Conservation (phyloP, 192 early-diverging fungal genomes). For the Phycomyces nitens region DNA sequence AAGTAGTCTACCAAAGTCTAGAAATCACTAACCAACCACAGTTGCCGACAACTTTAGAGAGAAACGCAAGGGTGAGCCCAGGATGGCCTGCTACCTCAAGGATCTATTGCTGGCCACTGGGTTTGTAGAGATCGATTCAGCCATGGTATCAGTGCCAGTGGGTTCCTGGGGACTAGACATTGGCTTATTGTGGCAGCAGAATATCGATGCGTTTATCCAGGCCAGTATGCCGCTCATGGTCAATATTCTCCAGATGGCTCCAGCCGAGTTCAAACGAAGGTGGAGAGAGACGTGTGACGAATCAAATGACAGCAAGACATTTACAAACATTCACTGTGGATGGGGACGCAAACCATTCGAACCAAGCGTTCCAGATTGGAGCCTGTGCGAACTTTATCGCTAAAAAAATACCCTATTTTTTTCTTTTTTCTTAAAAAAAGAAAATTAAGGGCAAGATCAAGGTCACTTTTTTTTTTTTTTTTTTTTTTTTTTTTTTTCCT, state of each 20-base stretch:
- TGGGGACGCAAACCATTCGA: conserved; percentile 4
- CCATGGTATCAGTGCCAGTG: conserved; percentile 18
- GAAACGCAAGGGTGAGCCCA: not conserved
- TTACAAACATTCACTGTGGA: conserved; percentile 8
- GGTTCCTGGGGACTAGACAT: conserved; percentile 23
- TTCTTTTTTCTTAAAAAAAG: conserved; percentile 1
- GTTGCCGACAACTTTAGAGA: conserved; percentile 3
- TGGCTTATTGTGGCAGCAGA: conserved; percentile 15
- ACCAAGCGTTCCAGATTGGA: conserved; percentile 4
- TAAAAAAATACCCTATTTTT: not conserved
- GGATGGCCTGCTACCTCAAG: conserved; percentile 11
- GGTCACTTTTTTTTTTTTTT: not conserved
- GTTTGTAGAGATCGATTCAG: not conserved
- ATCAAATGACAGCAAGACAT: not conserved
- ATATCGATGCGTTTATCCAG: conserved; percentile 8
- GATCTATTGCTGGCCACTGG: conserved; percentile 8
- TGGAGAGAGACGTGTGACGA: conserved; percentile 3
- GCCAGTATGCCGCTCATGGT: not conserved
- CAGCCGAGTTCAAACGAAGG: not conserved
- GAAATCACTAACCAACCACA: too few species aligned
- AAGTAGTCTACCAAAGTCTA: too few species aligned
- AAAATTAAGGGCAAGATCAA: not conserved
- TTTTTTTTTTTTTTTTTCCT: not conserved
- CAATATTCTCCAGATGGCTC: too few species aligned
- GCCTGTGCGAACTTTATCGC: not conserved